Evolutionary conservation across 148 eudicot genomes (phyloP).

Genomic region (Amaranthus hypochondriacus): DNA sequence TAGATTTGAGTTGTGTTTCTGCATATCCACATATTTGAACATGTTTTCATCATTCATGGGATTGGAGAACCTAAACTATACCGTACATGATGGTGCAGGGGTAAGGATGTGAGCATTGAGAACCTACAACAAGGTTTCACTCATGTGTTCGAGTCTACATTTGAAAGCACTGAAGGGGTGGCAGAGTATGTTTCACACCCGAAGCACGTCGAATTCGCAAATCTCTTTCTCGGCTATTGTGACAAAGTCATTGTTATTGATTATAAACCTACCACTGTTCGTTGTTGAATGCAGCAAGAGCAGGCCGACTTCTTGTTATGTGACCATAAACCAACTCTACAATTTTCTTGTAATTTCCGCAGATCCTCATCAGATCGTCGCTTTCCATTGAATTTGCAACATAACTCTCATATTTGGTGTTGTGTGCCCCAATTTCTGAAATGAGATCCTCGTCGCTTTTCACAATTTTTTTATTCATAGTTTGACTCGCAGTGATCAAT

Average conservation of each 20-base stretch:
- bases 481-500: too few species aligned
- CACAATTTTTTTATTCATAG: too few species aligned
- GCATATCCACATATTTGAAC: too few species aligned
- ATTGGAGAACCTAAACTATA: not conserved
- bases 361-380: too few species aligned
- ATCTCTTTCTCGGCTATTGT: slow-evolving; percentile 33
- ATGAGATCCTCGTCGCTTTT: too few species aligned
- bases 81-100: slow-evolving; percentile 40
- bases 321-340: too few species aligned
- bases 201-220: slow-evolving; percentile 57
- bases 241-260: slow-evolving; percentile 63
- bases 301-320: not conserved
- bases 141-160: slow-evolving; percentile 73
- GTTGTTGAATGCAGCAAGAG: slow-evolving; percentile 23
- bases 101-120: slow-evolving; percentile 67
- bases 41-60: not conserved
- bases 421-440: too few species aligned
- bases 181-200: slow-evolving; percentile 66
- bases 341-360: too few species aligned
- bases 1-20: not conserved
- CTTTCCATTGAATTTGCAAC: too few species aligned
- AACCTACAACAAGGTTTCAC: slow-evolving; percentile 86
- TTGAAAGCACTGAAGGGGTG: slow-evolving; percentile 62
- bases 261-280: slow-evolving; percentile 56
- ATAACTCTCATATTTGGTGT: too few species aligned